Evolutionary conservation across 306 rosid species (phyloP).

Genomic region (Cucurbita pepo): DNA sequence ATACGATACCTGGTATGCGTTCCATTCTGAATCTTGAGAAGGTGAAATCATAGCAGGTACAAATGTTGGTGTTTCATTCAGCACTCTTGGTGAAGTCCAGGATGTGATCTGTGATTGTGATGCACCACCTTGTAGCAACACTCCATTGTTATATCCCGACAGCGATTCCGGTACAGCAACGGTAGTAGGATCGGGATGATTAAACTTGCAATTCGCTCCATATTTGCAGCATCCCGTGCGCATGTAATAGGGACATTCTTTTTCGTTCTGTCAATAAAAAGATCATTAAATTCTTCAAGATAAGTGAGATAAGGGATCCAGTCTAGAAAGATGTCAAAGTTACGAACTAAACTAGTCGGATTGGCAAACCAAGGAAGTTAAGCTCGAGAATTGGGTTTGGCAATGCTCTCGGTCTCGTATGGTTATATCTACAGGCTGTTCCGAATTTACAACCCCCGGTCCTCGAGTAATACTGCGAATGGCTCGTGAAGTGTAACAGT

Average conservation of each 20-base stretch:
- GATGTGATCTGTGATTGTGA: constrained; percentile 36
- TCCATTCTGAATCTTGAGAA: constrained; percentile 56
- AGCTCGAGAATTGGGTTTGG: constrained; percentile 32
- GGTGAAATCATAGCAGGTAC: constrained; percentile 51
- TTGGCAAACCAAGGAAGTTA: constrained; percentile 80
- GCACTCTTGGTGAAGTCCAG: constrained; percentile 52
- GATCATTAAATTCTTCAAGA: background rate
- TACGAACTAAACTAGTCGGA: constrained; percentile 48
- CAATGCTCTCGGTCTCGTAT: constrained; percentile 27
- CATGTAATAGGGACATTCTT: constrained; percentile 86
- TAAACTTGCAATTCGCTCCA: constrained; percentile 80
- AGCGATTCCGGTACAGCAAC: constrained; percentile 42
- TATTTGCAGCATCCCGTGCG: constrained; percentile 90
- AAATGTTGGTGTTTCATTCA: constrained; percentile 52
- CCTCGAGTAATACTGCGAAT: constrained; percentile 60
- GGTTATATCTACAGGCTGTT: constrained; percentile 67
- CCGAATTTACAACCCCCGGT: constrained; percentile 91
- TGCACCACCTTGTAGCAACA: constrained; percentile 37
- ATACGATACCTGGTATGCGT: constrained; percentile 55
- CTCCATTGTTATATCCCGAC: constrained; percentile 46
- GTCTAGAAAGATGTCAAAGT: background rate
- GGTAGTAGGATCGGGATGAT: constrained; percentile 88
- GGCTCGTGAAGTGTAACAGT: constrained; percentile 12
- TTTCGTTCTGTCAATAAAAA: constrained; percentile 51
- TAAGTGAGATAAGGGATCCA: constrained; percentile 3